These are phyloP conservation scores for Tetracentron sinense DNA, from an alignment of 164 flowering plant species.

Conservation along the genomic window DNA sequence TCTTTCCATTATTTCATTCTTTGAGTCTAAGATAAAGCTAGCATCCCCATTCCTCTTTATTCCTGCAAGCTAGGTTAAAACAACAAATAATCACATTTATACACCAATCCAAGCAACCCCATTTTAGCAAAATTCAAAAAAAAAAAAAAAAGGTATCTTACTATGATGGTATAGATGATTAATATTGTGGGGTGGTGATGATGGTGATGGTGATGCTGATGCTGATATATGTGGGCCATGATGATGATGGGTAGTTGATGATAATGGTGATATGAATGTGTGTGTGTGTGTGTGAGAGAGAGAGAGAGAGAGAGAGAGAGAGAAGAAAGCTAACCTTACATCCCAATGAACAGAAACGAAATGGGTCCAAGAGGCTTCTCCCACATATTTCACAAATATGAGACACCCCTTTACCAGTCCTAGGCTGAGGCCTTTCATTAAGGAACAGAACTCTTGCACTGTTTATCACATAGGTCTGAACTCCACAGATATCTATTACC, in stretches of 20 bases:
- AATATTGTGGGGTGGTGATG: neutral
- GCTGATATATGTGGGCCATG: neutral
- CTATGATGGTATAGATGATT: neutral
- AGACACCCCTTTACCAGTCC: constrained; percentile 58
- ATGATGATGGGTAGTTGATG: neutral
- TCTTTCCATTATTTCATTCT: constrained; percentile 34
- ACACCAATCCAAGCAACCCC: neutral
- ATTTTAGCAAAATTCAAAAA: neutral
- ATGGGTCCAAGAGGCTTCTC: constrained; percentile 73
- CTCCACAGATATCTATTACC: constrained; percentile 75
- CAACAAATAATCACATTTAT: constrained; percentile 1
- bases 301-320: neutral
- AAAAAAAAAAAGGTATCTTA: neutral
- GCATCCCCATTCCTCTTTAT: constrained; percentile 69
- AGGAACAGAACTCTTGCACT: constrained; percentile 86
- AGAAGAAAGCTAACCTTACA: constrained; percentile 65
- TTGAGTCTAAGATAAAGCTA: constrained; percentile 49
- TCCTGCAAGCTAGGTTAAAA: constrained; percentile 54
- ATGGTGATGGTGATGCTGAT: neutral
- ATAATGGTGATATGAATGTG: neutral
- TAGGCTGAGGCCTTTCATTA: constrained; percentile 92
- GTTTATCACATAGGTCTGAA: constrained; percentile 93
- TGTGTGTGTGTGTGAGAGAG: neutral
- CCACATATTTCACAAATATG: constrained; percentile 79
- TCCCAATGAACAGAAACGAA: constrained; percentile 89